Evolutionary conservation across 768 basidiomycete species (phyloP).

Genomic region (Phanerochaete carnosa): DNA sequence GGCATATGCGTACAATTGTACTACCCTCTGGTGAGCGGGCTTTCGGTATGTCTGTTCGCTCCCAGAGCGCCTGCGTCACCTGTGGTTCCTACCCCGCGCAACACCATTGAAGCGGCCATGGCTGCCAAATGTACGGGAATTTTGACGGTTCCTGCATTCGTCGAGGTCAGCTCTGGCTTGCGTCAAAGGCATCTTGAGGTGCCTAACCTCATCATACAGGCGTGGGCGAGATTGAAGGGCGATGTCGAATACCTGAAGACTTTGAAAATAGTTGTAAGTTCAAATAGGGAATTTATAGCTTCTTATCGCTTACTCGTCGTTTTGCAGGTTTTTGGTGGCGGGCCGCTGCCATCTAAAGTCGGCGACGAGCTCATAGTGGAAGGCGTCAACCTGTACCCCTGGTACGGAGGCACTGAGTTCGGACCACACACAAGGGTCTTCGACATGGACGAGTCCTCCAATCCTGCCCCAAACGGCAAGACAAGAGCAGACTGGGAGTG

Average conservation of each 20-base stretch:
- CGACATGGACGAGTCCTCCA: conserved; percentile 1
- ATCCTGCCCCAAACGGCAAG: background rate
- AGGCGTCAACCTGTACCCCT: conserved; percentile 12
- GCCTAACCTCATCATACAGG: background rate
- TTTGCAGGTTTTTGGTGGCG: conserved; percentile 15
- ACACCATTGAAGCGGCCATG: too few relatives aligned
- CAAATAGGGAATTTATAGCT: conserved; percentile 1
- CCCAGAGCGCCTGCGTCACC: too few relatives aligned
- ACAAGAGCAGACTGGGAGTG: conserved; percentile 11
- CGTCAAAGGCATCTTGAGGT: background rate
- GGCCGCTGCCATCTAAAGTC: conserved; percentile 12
- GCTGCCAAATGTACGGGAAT: conserved; percentile 3
- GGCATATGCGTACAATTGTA: conserved; percentile 27
- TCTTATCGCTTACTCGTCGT: background rate
- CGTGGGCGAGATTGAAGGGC: conserved; percentile 17
- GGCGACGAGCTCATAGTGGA: conserved; percentile 14
- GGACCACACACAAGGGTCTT: conserved; percentile 4
- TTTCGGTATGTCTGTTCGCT: conserved; percentile 1
- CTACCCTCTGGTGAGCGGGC: conserved; percentile 15
- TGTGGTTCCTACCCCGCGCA: too few relatives aligned
- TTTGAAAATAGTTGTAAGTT: conserved; percentile 9
- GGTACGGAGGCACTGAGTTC: conserved; percentile 16
- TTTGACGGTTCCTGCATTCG: conserved; percentile 10
- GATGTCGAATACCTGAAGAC: too few relatives aligned
- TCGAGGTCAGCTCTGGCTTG: conserved; percentile 3